Conservation (phyloP, 2,329 filamentous ascomycete species). For the Biscogniauxia sp. region DNA sequence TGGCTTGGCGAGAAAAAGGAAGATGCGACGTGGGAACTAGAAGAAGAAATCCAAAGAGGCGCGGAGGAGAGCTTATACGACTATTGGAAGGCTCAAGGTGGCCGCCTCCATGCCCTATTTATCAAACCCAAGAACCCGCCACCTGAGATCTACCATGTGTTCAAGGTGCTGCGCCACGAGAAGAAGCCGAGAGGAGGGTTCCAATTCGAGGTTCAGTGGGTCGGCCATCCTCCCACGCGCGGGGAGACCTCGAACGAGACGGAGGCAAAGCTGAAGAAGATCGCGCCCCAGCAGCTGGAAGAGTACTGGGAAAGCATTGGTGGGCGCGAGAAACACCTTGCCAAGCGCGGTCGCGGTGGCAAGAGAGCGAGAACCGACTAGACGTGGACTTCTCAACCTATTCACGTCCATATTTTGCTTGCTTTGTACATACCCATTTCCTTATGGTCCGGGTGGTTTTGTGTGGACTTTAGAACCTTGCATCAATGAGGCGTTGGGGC, state of each 20-base stretch:
- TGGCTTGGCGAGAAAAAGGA: constrained; percentile 28
- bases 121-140: constrained; percentile 25
- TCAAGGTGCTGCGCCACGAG: constrained; percentile 29
- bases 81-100: constrained; percentile 34
- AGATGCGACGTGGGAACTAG: constrained; percentile 34
- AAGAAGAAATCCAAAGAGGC: constrained; percentile 34
- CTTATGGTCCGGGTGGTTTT: background rate
- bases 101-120: constrained; percentile 30
- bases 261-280: constrained; percentile 30
- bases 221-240: constrained; percentile 29
- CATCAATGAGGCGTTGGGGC: background rate
- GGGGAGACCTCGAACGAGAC: constrained; percentile 30
- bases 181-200: constrained; percentile 28
- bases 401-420: background rate
- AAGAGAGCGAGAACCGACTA: constrained; percentile 22
- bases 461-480: background rate
- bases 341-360: constrained; percentile 25
- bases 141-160: constrained; percentile 29
- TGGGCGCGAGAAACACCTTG: constrained; percentile 26
- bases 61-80: constrained; percentile 32
- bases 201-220: constrained; percentile 34
- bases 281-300: constrained; percentile 22
- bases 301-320: constrained; percentile 32
- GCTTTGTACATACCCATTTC: background rate
- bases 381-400: background rate